These are phyloP conservation scores for Ciborinia camelliae DNA, from an alignment of 2,329 filamentous ascomycete genomes.

Conservation along the genomic window DNA sequence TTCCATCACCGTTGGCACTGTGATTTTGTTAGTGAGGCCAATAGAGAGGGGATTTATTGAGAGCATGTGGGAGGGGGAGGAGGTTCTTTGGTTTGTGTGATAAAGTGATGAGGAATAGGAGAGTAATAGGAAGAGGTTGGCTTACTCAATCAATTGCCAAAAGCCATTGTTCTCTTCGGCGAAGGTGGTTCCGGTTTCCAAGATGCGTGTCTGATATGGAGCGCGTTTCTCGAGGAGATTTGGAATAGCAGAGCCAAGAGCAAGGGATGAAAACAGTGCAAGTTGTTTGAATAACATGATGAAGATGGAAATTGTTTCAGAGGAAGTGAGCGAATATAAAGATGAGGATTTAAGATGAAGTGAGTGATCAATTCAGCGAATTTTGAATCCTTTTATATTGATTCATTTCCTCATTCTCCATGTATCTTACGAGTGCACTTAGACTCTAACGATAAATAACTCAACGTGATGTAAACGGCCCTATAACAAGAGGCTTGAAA, in stretches of 20 bases:
- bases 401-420: background rate
- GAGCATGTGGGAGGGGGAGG: background rate
- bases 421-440: background rate
- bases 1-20: slow-evolving; percentile 8
- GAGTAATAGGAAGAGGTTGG: background rate
- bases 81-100: background rate
- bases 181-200: slow-evolving; percentile 14
- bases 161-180: slow-evolving; percentile 16
- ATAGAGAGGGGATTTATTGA: background rate
- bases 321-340: background rate
- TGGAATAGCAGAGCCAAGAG: background rate
- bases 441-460: background rate
- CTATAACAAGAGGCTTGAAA: background rate
- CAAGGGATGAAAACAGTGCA: background rate
- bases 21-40: background rate
- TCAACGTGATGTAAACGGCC: background rate
- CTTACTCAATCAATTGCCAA: slow-evolving; percentile 21
- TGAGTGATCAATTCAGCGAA: background rate
- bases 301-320: background rate
- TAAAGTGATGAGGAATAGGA: background rate
- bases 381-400: background rate
- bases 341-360: background rate
- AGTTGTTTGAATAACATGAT: slow-evolving; percentile 4
- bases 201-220: slow-evolving; percentile 13
- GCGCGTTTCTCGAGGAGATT: background rate